Base-by-base conservation (phyloP, 352 stramenopile genomes). In the Peronospora farinosa region DNA sequence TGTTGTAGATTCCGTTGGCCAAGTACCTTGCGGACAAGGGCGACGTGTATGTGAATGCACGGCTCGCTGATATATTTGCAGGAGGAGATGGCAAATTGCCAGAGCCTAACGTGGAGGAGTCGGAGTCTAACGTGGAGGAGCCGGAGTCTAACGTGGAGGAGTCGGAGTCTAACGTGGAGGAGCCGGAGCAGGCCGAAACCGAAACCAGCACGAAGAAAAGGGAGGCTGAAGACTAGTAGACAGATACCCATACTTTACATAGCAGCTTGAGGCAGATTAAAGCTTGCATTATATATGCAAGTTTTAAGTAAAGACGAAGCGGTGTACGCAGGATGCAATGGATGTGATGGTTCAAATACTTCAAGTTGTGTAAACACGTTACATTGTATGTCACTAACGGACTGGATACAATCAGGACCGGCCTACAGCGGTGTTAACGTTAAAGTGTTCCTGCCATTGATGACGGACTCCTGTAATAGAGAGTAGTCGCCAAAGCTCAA, bases 11-110 rank as follows among this genome's bases (percentile, higher is more conserved):
- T 21, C 74, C 69, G 36, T 52, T 90, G 56, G 78, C 72, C 52
- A 82, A 88, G 57, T 86, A 91, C 62, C 69, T 93, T 47, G 67
- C 79, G 27, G 66, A 78, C 67, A 89, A 91, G 67, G 82, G 82
- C 35, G 78, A 91, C 8, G 82, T 93, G 62, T 78, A 74, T 45
- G 58, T 67, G 40, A 88, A 86, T 57, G 54, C 62, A 44, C 63
- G 67, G 27, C 71, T 88, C 36, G 47, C 55, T 33, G 49, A 79
- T 47, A 74, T 86, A 57, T 70, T 85, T 69, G 65, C 69, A 67
- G 67, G 60, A 63, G 57, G 53, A 55, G 51, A 65, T 39, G 61
- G 57, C 43, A 67, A 66, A 23, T 43, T 65, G 25, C 47, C 40
- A 44, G 57, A 60, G 48, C 36, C 51, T 10, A 38, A 58, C 21